A percentile compares a stretch with the other conserved stretches of the same genome.
Conservation (phyloP, 2,329 filamentous ascomycete species). For the Microdochium nivale region DNA sequence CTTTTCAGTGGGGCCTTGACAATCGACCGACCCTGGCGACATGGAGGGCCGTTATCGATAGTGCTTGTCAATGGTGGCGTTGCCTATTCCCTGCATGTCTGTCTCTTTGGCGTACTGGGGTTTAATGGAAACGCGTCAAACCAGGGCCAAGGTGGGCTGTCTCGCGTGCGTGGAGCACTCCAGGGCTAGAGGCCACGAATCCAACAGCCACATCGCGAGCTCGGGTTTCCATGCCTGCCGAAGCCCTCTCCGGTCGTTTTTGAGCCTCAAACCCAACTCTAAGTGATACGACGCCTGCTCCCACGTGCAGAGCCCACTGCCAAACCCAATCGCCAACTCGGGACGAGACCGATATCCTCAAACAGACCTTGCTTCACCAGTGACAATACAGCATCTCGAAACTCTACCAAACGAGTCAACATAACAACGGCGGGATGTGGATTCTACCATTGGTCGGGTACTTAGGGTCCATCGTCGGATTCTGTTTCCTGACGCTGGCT, state of each 20-base stretch:
- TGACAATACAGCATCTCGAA: no score
- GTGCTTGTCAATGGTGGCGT: no score
- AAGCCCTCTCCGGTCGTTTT: slow-evolving; percentile 7
- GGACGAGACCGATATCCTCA: no score
- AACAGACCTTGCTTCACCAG: no score
- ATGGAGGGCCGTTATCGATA: background rate
- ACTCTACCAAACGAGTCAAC: no score
- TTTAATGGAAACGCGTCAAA: background rate
- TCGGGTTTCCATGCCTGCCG: background rate
- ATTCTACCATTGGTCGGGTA: slow-evolving; percentile 90
- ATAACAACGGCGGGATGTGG: slow-evolving; percentile 73
- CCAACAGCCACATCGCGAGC: slow-evolving; percentile 4
- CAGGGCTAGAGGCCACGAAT: background rate
- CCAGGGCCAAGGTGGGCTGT: slow-evolving; percentile 3
- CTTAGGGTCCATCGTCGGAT: slow-evolving; percentile 76
- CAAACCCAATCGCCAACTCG: no score
- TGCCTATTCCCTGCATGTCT: no score
- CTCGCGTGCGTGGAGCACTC: background rate
- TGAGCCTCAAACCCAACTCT: slow-evolving; percentile 1
- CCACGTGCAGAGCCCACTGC: no score
- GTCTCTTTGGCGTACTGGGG: no score
- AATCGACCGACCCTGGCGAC: background rate
- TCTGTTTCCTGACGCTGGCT: slow-evolving; percentile 87
- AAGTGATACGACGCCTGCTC: background rate
- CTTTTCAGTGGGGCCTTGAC: slow-evolving; percentile 1